Percentiles rank a stretch among this genome's conserved stretches.
These are phyloP conservation scores for Neofusicoccum sp. DNA, from an alignment of 2,329 filamentous ascomycete genomes.

Conservation along the genomic window DNA sequence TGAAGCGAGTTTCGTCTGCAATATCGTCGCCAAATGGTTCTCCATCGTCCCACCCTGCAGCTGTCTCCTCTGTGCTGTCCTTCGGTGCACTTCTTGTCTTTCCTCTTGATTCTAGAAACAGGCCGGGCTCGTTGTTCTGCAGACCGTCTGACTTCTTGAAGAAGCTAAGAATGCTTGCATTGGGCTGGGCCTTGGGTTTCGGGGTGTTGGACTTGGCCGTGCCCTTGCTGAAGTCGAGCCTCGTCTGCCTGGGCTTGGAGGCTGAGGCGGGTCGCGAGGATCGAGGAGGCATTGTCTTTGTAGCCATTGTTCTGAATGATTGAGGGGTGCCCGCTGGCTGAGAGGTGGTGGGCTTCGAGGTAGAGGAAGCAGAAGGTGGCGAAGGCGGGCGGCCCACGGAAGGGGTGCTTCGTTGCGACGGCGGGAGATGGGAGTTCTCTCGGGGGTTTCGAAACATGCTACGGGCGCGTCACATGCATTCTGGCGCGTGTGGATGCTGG, in stretches of 20 bases:
- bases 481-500: neutral
- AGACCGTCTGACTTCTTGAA: constrained; percentile 53
- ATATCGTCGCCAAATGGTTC: constrained; percentile 21
- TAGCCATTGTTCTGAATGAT: constrained; percentile 25
- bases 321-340: constrained; percentile 19
- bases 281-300: constrained; percentile 24
- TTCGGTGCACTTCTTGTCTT: constrained; percentile 18
- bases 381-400: constrained; percentile 54
- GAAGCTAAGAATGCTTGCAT: constrained; percentile 54
- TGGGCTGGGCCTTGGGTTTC: constrained; percentile 43
- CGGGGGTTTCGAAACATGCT: constrained; percentile 57
- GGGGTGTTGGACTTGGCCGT: constrained; percentile 25
- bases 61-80: constrained; percentile 27
- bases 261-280: constrained; percentile 12
- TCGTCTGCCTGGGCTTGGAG: constrained; percentile 33
- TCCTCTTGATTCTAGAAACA: constrained; percentile 37
- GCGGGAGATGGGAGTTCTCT: constrained; percentile 41
- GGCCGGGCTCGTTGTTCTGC: constrained; percentile 25
- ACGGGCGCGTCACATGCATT: neutral
- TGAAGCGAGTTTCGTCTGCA: constrained; percentile 36
- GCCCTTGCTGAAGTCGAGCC: constrained; percentile 35
- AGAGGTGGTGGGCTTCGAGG: constrained; percentile 17
- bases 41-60: constrained; percentile 34
- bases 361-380: constrained; percentile 38
- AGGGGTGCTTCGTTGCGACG: constrained; percentile 37